Percentiles rank a stretch among this genome's conserved stretches.
Conservation (phyloP, 2,329 filamentous ascomycete species). For the Cladorrhinum sp. region DNA sequence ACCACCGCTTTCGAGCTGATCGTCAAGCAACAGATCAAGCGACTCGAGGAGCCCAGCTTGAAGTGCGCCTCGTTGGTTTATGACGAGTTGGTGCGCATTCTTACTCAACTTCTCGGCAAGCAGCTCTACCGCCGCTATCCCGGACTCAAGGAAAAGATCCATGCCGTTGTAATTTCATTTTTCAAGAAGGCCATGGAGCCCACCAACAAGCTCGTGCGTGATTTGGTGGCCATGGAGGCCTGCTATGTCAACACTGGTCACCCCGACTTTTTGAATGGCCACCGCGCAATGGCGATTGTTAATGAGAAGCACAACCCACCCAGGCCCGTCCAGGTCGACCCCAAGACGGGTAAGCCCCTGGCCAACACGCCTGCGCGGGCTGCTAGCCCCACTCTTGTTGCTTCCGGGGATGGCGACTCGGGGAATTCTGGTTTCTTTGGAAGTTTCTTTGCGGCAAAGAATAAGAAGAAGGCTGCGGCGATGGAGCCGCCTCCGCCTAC, state of each 20-base stretch:
- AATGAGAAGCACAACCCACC: slow-evolving; percentile 81
- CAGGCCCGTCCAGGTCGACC: slow-evolving; percentile 92
- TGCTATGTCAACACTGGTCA: slow-evolving; percentile 99
- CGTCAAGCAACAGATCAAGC: slow-evolving; percentile 97
- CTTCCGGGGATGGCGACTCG: slow-evolving; percentile 44
- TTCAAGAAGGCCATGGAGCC: slow-evolving; percentile 99
- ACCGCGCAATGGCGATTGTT: slow-evolving; percentile 94
- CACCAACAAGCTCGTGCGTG: slow-evolving; percentile 92
- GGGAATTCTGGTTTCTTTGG: slow-evolving; percentile 85
- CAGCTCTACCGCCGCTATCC: slow-evolving; percentile 89
- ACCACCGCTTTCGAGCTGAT: slow-evolving; percentile 98
- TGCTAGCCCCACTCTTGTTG: slow-evolving; percentile 65
- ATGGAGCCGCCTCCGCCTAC: slow-evolving; percentile 95
- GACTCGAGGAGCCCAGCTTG: slow-evolving; percentile 90
- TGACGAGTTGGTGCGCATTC: slow-evolving; percentile 93
- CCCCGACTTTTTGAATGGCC: slow-evolving; percentile 94
- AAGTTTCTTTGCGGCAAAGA: slow-evolving; percentile 98
- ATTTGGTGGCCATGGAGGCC: slow-evolving; percentile 91
- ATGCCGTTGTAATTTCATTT: slow-evolving; percentile 85
- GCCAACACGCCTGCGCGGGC: slow-evolving; percentile 68
- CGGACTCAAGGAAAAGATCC: slow-evolving; percentile 93
- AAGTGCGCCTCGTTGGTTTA: slow-evolving; percentile 98
- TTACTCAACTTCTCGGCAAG: slow-evolving; percentile 85
- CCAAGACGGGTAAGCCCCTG: slow-evolving; percentile 96
- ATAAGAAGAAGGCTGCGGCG: slow-evolving; percentile 99